These are phyloP conservation scores for Vicia villosa DNA, from an alignment of 306 rosid species.

Conservation along the genomic window DNA sequence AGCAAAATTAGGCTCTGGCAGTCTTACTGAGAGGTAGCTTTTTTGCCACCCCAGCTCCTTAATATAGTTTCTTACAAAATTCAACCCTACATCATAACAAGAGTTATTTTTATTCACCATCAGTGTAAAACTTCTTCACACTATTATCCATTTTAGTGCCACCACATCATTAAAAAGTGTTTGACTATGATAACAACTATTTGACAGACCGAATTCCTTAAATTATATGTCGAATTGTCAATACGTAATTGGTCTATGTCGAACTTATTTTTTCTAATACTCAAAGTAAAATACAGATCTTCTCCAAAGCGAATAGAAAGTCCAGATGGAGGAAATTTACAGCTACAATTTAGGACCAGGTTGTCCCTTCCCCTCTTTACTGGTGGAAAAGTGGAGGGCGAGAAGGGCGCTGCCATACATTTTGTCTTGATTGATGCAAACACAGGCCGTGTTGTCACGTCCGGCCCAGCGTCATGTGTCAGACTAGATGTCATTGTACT, in stretches of 20 bases:
- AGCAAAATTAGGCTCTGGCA: conserved; percentile 56
- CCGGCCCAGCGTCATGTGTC: conserved; percentile 63
- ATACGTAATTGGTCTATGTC: background rate
- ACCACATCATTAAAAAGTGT: conserved; percentile 1
- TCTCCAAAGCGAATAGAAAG: conserved; percentile 74
- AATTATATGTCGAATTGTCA: background rate
- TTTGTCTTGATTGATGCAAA: conserved; percentile 67
- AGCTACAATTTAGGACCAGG: conserved; percentile 61
- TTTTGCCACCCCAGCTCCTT: conserved; percentile 23
- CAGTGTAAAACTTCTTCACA: conserved; percentile 7
- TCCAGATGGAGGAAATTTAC: conserved; percentile 58
- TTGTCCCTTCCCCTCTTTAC: conserved; percentile 89
- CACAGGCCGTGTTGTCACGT: conserved; percentile 55
- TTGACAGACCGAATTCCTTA: background rate
- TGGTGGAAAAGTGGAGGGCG: conserved; percentile 89
- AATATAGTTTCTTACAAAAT: conserved; percentile 4
- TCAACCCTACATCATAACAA: background rate
- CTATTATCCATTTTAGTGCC: background rate
- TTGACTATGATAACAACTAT: conserved; percentile 7
- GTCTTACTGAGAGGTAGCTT: conserved; percentile 55
- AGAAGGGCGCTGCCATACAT: conserved; percentile 72
- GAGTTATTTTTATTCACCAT: conserved; percentile 13
- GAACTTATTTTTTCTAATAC: conserved; percentile 37
- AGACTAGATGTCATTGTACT: conserved; percentile 77
- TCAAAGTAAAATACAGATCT: conserved; percentile 52